phyloP scores from a whole-genome alignment of 805 yeast species.

The Saturnispora kantuleensis region DNA sequence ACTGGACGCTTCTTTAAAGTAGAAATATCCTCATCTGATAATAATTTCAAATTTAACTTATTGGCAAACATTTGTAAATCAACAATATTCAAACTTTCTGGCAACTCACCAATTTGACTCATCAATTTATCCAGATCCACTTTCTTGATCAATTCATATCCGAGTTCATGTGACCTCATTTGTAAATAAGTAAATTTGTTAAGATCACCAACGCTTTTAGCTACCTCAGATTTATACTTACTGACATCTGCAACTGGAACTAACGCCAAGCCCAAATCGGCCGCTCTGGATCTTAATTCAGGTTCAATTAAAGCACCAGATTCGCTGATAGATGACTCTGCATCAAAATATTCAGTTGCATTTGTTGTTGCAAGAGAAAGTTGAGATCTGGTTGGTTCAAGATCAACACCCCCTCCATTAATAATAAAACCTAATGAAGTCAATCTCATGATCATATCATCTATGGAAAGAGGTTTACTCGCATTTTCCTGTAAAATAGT shows the following conservation, averaged over 20 bases:
- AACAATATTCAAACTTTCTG: constrained; percentile 10
- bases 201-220: constrained; percentile 15
- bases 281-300: constrained; percentile 21
- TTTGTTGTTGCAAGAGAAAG: not conserved
- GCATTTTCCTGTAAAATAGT: constrained; percentile 16
- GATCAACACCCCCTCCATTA: not conserved
- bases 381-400: not conserved
- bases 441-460: constrained; percentile 4
- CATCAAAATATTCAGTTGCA: constrained; percentile 5
- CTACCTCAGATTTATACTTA: constrained; percentile 17
- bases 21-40: constrained; percentile 26
- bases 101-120: constrained; percentile 5
- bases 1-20: constrained; percentile 22
- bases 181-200: constrained; percentile 5
- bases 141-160: constrained; percentile 13
- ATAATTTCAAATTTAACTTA: constrained; percentile 26
- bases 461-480: constrained; percentile 13
- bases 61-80: constrained; percentile 15
- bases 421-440: constrained; percentile 9
- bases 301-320: constrained; percentile 3
- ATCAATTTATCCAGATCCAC: constrained; percentile 12
- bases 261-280: constrained; percentile 26
- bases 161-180: constrained; percentile 14
- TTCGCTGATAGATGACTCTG: constrained; percentile 1
- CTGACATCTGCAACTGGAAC: constrained; percentile 21